A percentile compares a stretch with the other conserved stretches of the same genome.
Evolutionary conservation across 805 yeast genomes (phyloP).

Genomic region (Candida khao-thaluensis): DNA sequence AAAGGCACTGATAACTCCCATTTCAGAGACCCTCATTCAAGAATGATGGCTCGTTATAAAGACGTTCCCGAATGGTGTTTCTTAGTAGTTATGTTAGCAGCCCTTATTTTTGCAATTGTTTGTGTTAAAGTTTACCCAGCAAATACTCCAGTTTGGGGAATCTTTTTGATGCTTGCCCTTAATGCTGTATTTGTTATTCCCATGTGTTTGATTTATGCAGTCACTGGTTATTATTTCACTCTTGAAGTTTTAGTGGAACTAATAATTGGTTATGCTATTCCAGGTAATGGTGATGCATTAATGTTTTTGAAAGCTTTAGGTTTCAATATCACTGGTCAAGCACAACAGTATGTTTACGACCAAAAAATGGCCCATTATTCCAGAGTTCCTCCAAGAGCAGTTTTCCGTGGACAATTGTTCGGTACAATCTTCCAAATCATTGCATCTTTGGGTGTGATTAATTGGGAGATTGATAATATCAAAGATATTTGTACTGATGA

Average conservation of each 20-base stretch:
- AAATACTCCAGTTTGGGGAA: conserved; percentile 60
- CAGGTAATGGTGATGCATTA: conserved; percentile 55
- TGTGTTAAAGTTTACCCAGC: conserved; percentile 34
- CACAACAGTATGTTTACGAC: conserved; percentile 44
- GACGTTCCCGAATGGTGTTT: conserved; percentile 40
- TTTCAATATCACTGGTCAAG: conserved; percentile 55
- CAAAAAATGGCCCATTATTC: conserved; percentile 22
- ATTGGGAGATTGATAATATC: conserved; percentile 17
- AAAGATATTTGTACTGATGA: conserved; percentile 11
- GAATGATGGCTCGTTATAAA: conserved; percentile 31
- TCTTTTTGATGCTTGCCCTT: conserved; percentile 51
- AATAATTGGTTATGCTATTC: conserved; percentile 55
- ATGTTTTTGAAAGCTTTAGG: conserved; percentile 53
- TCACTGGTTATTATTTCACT: conserved; percentile 48
- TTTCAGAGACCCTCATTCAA: conserved; percentile 27
- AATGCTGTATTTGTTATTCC: conserved; percentile 54
- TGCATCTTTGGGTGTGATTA: conserved; percentile 13
- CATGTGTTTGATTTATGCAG: conserved; percentile 45
- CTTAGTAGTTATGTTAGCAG: conserved; percentile 21
- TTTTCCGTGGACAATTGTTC: conserved; percentile 20
- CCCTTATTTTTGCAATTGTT: conserved; percentile 30
- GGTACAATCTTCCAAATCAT: conserved; percentile 10
- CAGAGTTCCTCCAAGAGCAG: conserved; percentile 24
- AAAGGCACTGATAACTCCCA: conserved; percentile 15
- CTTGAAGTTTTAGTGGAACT: conserved; percentile 56